These are phyloP conservation scores for Beauveria rudraprayagi DNA, from an alignment of 2,329 filamentous ascomycete genomes.

Conservation along the genomic window DNA sequence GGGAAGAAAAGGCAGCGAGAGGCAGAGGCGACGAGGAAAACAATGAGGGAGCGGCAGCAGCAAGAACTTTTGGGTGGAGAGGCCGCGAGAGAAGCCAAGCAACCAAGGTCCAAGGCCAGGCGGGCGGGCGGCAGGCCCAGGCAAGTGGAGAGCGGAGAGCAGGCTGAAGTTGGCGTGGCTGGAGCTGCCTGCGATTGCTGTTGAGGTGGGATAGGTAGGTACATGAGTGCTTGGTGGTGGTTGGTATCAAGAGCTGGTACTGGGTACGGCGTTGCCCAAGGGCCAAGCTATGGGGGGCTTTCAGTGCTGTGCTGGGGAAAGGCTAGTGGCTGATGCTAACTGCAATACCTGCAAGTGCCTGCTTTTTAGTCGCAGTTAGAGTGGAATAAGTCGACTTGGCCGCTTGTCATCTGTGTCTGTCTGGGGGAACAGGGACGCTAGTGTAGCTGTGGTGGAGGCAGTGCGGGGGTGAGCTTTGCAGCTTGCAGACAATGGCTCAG, in stretches of 20 bases:
- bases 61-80: conserved; percentile 3
- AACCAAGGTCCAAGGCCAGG: not conserved
- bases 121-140: not conserved
- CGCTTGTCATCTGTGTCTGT: not conserved
- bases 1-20: not conserved
- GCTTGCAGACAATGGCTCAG: not conserved
- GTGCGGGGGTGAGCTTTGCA: not conserved
- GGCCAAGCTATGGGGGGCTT: not conserved
- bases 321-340: not conserved
- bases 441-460: conserved; percentile 5
- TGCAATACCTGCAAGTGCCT: not conserved
- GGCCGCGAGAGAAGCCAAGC: not conserved
- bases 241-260: not conserved
- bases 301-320: not conserved
- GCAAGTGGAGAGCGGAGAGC: not conserved
- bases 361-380: not conserved
- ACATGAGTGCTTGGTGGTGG: not conserved
- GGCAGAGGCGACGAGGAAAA: not conserved
- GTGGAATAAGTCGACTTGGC: conserved; percentile 1
- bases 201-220: not conserved
- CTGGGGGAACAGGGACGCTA: conserved; percentile 6
- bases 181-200: not conserved
- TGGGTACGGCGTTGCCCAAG: not conserved
- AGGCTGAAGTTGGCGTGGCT: conserved; percentile 1
- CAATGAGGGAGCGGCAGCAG: not conserved